phyloP scores from a whole-genome alignment of 805 yeast species.

The Ogataea trehaloabstinens region DNA sequence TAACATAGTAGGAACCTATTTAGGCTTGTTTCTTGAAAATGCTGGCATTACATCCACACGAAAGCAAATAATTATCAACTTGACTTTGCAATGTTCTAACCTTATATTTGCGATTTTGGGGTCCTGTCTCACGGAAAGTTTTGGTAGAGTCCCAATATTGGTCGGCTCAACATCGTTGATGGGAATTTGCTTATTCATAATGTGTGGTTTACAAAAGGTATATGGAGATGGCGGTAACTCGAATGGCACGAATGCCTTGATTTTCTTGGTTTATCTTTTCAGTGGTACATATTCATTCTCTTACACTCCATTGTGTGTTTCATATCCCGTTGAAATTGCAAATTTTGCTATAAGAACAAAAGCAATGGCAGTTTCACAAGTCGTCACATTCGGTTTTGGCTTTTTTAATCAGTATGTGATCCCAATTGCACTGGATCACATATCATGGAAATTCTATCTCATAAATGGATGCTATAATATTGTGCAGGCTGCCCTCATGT shows the following conservation, averaged over 20 bases:
- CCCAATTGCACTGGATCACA: constrained; percentile 30
- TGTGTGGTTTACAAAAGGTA: constrained; percentile 24
- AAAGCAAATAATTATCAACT: constrained; percentile 28
- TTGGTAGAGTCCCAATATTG: constrained; percentile 24
- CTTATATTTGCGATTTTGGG: constrained; percentile 26
- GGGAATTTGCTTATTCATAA: constrained; percentile 26
- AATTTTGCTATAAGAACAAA: constrained; percentile 25
- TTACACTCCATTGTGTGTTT: constrained; percentile 26
- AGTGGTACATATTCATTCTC: constrained; percentile 25
- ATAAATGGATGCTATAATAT: constrained; percentile 25
- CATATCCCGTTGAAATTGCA: constrained; percentile 27
- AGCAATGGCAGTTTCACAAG: constrained; percentile 27
- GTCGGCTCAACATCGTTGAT: constrained; percentile 23
- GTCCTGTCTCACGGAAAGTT: constrained; percentile 23
- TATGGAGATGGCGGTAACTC: constrained; percentile 21
- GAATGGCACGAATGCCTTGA: constrained; percentile 24
- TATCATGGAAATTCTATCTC: constrained; percentile 25
- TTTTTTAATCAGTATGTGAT: constrained; percentile 26
- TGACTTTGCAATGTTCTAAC: constrained; percentile 21
- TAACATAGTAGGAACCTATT: constrained; percentile 30
- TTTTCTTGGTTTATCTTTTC: constrained; percentile 25
- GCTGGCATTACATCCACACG: constrained; percentile 25
- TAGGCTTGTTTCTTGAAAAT: constrained; percentile 32
- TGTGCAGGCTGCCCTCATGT: constrained; percentile 22
- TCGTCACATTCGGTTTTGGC: constrained; percentile 25